These are phyloP conservation scores for Botrytis elliptica DNA, from an alignment of 2,329 filamentous ascomycete genomes.

Conservation along the genomic window DNA sequence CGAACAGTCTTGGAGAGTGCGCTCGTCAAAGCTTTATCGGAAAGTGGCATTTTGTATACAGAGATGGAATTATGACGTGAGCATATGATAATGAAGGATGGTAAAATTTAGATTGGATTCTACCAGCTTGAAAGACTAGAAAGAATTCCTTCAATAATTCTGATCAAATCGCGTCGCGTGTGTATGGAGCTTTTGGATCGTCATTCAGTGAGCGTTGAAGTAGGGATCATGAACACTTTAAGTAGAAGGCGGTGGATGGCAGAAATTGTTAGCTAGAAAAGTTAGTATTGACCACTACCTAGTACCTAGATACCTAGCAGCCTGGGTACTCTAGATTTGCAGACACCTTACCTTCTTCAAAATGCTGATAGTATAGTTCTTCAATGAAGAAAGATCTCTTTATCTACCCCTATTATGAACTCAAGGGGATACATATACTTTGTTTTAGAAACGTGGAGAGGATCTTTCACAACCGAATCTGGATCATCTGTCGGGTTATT, in stretches of 20 bases:
- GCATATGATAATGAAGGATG: neutral
- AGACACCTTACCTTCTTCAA: neutral
- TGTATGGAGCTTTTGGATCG: slow-evolving; percentile 9
- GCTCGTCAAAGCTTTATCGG: slow-evolving; percentile 26
- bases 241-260: slow-evolving; percentile 9
- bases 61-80: neutral
- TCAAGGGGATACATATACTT: neutral
- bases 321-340: neutral
- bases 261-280: neutral
- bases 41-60: slow-evolving; percentile 23
- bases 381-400: neutral
- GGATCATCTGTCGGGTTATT: neutral
- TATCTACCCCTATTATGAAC: neutral
- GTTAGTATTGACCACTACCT: neutral
- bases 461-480: neutral
- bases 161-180: slow-evolving; percentile 19
- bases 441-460: neutral
- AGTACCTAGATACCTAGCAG: neutral
- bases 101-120: neutral
- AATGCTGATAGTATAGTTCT: neutral
- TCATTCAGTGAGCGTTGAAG: neutral
- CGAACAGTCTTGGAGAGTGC: slow-evolving; percentile 23
- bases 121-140: neutral
- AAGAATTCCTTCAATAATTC: neutral
- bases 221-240: neutral